These are phyloP conservation scores for Lipomyces orientalis DNA, from an alignment of 805 yeast genomes.

Conservation along the genomic window DNA sequence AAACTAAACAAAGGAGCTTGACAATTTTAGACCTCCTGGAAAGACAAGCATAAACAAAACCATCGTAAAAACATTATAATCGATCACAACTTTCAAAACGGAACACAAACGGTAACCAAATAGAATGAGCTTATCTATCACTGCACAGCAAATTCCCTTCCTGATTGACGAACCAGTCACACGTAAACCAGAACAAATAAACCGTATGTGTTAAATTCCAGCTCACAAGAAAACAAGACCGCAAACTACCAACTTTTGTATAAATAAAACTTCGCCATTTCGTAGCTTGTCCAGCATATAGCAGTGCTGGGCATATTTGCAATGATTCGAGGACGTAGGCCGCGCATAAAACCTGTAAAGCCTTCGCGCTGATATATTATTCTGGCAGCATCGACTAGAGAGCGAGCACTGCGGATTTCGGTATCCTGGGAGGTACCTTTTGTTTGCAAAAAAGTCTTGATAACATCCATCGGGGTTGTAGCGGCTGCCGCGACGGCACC, in stretches of 20 bases:
- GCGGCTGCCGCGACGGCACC: slow-evolving; percentile 96
- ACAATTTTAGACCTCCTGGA: not conserved
- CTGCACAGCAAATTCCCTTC: not conserved
- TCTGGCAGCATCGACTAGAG: slow-evolving; percentile 71
- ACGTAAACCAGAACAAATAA: not conserved
- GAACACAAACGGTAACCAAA: not conserved
- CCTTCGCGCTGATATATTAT: slow-evolving; percentile 59
- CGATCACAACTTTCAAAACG: not conserved
- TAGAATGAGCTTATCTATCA: not conserved
- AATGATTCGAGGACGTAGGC: slow-evolving; percentile 87
- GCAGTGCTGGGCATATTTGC: slow-evolving; percentile 96
- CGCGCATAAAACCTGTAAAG: slow-evolving; percentile 73
- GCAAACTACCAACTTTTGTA: slow-evolving; percentile 23
- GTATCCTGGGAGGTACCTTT: slow-evolving; percentile 51
- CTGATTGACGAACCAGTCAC: not conserved
- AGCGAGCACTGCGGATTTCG: slow-evolving; percentile 60
- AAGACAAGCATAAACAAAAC: not conserved
- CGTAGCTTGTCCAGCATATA: slow-evolving; percentile 96
- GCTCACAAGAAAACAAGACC: not conserved
- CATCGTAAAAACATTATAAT: not conserved
- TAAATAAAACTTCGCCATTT: slow-evolving; percentile 74
- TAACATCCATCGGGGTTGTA: slow-evolving; percentile 92
- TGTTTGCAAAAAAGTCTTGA: slow-evolving; percentile 90
- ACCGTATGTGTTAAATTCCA: not conserved
- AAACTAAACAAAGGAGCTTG: not conserved